phyloP scores from a whole-genome alignment of 148 eudicot species.

The Rhododendron henanense region DNA sequence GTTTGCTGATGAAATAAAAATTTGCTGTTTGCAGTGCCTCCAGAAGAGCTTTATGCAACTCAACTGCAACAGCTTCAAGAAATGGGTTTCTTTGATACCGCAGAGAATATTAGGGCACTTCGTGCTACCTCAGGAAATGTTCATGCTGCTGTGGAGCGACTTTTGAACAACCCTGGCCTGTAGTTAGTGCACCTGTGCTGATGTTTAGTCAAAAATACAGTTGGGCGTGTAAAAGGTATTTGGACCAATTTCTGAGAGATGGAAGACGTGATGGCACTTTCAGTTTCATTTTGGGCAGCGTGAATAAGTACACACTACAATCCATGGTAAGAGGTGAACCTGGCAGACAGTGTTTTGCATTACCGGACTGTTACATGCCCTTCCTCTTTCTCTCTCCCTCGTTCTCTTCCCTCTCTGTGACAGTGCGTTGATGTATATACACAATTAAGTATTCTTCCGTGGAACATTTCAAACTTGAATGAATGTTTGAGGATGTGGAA shows the following conservation, averaged over 20 bases:
- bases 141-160: slow-evolving; percentile 91
- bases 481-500: neutral
- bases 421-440: slow-evolving; percentile 36
- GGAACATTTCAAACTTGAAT: slow-evolving; percentile 20
- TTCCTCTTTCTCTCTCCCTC: neutral
- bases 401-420: neutral
- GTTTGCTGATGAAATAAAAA: neutral
- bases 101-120: slow-evolving; percentile 85
- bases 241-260: slow-evolving; percentile 25
- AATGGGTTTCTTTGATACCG: slow-evolving; percentile 90
- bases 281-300: slow-evolving; percentile 26
- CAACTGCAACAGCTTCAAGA: slow-evolving; percentile 94
- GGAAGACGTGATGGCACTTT: slow-evolving; percentile 22
- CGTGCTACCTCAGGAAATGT: slow-evolving; percentile 90
- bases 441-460: slow-evolving; percentile 23
- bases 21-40: slow-evolving; percentile 54
- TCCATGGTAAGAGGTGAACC: slow-evolving; percentile 20
- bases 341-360: slow-evolving; percentile 21
- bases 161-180: slow-evolving; percentile 70
- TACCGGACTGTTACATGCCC: neutral
- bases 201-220: neutral
- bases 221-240: slow-evolving; percentile 28
- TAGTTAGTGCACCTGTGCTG: slow-evolving; percentile 16
- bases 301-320: slow-evolving; percentile 29
- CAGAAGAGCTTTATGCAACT: slow-evolving; percentile 91